Conservation (phyloP, 2,329 filamentous ascomycete species). For the Penicillium sp. region DNA sequence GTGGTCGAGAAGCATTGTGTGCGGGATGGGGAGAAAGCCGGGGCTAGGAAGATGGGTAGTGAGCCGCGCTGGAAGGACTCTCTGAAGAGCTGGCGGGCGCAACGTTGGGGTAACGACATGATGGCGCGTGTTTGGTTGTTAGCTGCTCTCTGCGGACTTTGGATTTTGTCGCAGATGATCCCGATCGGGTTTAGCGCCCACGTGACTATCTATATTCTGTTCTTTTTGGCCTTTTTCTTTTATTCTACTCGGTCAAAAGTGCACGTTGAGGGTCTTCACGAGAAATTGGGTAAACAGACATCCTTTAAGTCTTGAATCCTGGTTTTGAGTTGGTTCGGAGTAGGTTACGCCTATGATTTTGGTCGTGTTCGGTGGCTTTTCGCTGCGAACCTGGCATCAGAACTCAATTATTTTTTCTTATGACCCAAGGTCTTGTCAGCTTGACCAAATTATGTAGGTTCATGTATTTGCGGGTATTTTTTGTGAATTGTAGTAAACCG, state of each 20-base stretch:
- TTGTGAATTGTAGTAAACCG: too few relatives aligned
- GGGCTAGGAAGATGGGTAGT: constrained; percentile 73
- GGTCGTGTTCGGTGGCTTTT: too few relatives aligned
- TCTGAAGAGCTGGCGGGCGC: constrained; percentile 58
- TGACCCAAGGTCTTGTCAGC: too few relatives aligned
- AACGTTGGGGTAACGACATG: constrained; percentile 68
- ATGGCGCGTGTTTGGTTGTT: constrained; percentile 22
- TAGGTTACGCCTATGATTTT: too few relatives aligned
- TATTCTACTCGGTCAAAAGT: not conserved
- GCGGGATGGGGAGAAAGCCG: constrained; percentile 60
- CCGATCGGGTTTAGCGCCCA: constrained; percentile 20
- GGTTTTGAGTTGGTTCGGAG: too few relatives aligned
- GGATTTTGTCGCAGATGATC: constrained; percentile 35
- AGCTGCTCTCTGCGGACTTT: constrained; percentile 26
- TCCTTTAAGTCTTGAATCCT: too few relatives aligned
- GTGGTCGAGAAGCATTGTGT: constrained; percentile 72
- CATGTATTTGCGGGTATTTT: too few relatives aligned
- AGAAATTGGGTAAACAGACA: not conserved
- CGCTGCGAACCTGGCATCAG: too few relatives aligned
- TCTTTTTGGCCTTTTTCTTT: not conserved
- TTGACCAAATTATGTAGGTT: too few relatives aligned
- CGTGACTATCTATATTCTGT: constrained; percentile 16
- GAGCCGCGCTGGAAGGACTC: constrained; percentile 52
- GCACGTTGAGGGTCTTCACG: not conserved
- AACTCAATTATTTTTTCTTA: too few relatives aligned